Evolutionary conservation across 2,329 filamentous ascomycete genomes (phyloP).

Genomic region (Pseudogymnoascus destructans): DNA sequence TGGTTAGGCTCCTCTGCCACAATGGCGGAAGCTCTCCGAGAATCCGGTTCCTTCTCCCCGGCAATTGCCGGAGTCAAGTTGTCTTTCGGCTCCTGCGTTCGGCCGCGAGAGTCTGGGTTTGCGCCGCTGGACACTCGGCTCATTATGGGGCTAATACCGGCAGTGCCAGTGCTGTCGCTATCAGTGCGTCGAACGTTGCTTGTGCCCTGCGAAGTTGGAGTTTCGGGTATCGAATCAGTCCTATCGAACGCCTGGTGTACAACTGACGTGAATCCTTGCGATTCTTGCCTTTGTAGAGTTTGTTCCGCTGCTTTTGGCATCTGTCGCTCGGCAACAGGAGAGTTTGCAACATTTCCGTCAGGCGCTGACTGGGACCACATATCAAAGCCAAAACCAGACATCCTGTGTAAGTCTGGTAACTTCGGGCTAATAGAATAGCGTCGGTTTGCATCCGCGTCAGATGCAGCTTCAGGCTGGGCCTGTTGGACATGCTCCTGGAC

Average conservation of each 20-base stretch:
- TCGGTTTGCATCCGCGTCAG: slow-evolving; percentile 16
- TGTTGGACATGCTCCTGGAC: slow-evolving; percentile 9
- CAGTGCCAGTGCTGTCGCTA: slow-evolving; percentile 41
- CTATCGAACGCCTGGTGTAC: slow-evolving; percentile 55
- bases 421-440: slow-evolving; percentile 39
- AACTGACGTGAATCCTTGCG: slow-evolving; percentile 42
- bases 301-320: slow-evolving; percentile 10
- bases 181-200: slow-evolving; percentile 43
- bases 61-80: slow-evolving; percentile 38
- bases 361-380: slow-evolving; percentile 33
- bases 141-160: slow-evolving; percentile 50
- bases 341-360: slow-evolving; percentile 12
- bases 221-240: slow-evolving; percentile 34
- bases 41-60: slow-evolving; percentile 34
- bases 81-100: slow-evolving; percentile 28
- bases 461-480: slow-evolving; percentile 10
- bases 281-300: slow-evolving; percentile 37
- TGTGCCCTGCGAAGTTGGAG: slow-evolving; percentile 35
- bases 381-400: slow-evolving; percentile 48
- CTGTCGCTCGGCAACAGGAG: not conserved
- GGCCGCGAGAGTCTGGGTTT: slow-evolving; percentile 22
- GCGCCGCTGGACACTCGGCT: slow-evolving; percentile 36
- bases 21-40: slow-evolving; percentile 15
- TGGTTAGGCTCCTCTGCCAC: not conserved
- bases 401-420: slow-evolving; percentile 42